Evolutionary conservation across 495 filamentous ascomycete genomes (phyloP).

Genomic region (Penicillium samsonianum): DNA sequence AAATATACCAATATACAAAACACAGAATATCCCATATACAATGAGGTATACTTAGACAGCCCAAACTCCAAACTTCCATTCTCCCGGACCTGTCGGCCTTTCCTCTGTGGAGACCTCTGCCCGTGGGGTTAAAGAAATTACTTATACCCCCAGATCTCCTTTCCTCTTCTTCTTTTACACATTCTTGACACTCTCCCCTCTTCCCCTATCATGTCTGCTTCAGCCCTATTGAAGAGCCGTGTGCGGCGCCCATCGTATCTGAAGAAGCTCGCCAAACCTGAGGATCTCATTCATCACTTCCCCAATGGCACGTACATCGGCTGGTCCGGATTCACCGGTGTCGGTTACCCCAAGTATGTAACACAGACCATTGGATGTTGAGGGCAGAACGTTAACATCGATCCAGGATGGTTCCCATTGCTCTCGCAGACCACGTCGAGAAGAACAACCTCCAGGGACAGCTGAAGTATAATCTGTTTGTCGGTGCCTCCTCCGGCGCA

Average conservation of each 20-base stretch:
- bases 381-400: background rate
- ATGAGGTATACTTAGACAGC: background rate
- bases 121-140: conserved; percentile 24
- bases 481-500: conserved; percentile 83
- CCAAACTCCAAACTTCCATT: conserved; percentile 20
- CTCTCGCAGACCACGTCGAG: conserved; percentile 86
- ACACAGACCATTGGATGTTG: background rate
- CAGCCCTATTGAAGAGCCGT: conserved; percentile 73
- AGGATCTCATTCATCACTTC: conserved; percentile 78
- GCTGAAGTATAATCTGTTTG: conserved; percentile 82
- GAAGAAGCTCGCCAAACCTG: conserved; percentile 73
- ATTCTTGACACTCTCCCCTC: conserved; percentile 17
- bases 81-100: conserved; percentile 17
- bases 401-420: conserved; percentile 75
- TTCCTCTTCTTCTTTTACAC: conserved; percentile 12
- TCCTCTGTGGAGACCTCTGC: conserved; percentile 14
- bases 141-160: conserved; percentile 26
- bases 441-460: conserved; percentile 83
- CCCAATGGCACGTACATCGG: conserved; percentile 82
- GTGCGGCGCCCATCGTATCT: conserved; percentile 75
- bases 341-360: conserved; percentile 84
- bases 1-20: too few relatives aligned
- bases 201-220: conserved; percentile 52
- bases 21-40: conserved; percentile 1
- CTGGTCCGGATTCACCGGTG: conserved; percentile 90